phyloP scores from a whole-genome alignment of 352 stramenopile species.

The Phytophthora sansomeana region DNA sequence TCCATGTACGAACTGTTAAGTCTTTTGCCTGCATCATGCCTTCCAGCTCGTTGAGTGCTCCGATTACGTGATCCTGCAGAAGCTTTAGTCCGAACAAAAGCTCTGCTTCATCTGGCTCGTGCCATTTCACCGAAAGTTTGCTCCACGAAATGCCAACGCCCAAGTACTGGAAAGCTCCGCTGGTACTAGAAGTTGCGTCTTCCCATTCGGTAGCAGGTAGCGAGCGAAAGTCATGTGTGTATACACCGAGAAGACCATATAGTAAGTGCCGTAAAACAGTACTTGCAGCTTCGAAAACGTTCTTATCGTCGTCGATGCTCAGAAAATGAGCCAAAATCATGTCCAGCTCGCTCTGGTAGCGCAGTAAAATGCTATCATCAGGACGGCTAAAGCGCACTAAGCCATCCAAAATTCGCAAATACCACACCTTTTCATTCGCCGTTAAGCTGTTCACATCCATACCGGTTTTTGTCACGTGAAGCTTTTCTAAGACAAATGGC shows the following conservation, averaged over 20 bases:
- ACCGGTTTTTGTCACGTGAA: slow-evolving; percentile 44
- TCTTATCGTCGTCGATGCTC: slow-evolving; percentile 56
- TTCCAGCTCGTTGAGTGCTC: slow-evolving; percentile 38
- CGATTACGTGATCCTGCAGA: slow-evolving; percentile 58
- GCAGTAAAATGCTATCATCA: slow-evolving; percentile 39
- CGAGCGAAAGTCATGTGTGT: slow-evolving; percentile 70
- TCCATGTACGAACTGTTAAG: slow-evolving; percentile 56
- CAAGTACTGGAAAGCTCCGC: slow-evolving; percentile 68
- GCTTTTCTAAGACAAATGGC: slow-evolving; percentile 54
- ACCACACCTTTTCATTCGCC: slow-evolving; percentile 75
- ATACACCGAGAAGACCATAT: slow-evolving; percentile 52
- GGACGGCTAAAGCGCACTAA: slow-evolving; percentile 54
- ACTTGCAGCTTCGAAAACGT: slow-evolving; percentile 61
- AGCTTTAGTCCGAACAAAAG: slow-evolving; percentile 62
- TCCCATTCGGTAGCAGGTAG: slow-evolving; percentile 56
- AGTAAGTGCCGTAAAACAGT: slow-evolving; percentile 58
- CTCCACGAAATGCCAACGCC: slow-evolving; percentile 62
- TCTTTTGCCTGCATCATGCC: slow-evolving; percentile 34
- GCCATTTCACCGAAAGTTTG: slow-evolving; percentile 58
- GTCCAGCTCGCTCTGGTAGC: slow-evolving; percentile 48
- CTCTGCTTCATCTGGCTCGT: slow-evolving; percentile 66
- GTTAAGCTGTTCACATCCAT: slow-evolving; percentile 49
- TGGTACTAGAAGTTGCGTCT: slow-evolving; percentile 44
- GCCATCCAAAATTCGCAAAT: slow-evolving; percentile 63
- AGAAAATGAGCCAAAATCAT: slow-evolving; percentile 56